Percentiles rank a stretch among this genome's conserved stretches.
Evolutionary conservation across 1,139 yeast species (phyloP).

Genomic region (Geotrichum macrosporum): DNA sequence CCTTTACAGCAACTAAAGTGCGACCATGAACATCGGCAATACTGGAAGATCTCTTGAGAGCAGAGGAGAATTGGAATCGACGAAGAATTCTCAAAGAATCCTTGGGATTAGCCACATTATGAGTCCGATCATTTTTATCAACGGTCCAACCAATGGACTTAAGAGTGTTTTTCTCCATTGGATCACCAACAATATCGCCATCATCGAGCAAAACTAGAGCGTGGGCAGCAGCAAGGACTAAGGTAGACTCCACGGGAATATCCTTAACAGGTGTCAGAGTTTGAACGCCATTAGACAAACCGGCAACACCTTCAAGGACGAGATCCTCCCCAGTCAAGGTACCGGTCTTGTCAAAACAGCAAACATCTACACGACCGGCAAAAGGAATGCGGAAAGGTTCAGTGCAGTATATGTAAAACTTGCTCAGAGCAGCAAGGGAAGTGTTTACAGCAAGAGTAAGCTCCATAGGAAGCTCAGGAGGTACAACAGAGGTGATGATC

Average conservation of each 20-base stretch:
- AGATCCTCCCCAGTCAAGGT: slow-evolving; percentile 96
- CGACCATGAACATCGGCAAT: slow-evolving; percentile 58
- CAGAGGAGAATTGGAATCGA: slow-evolving; percentile 95
- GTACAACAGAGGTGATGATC: slow-evolving; percentile 95
- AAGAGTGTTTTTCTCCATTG: slow-evolving; percentile 96
- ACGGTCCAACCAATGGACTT: slow-evolving; percentile 85
- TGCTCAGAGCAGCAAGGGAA: slow-evolving; percentile 80
- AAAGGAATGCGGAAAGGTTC: slow-evolving; percentile 98
- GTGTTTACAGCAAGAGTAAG: slow-evolving; percentile 96
- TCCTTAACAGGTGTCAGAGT: slow-evolving; percentile 55
- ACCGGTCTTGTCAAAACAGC: slow-evolving; percentile 98
- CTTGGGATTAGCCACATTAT: slow-evolving; percentile 26
- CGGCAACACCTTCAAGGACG: slow-evolving; percentile 94
- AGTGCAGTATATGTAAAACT: slow-evolving; percentile 89
- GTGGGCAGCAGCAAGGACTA: slow-evolving; percentile 90
- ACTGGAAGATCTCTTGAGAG: slow-evolving; percentile 90
- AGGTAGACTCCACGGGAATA: slow-evolving; percentile 62
- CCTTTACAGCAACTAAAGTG: slow-evolving; percentile 84
- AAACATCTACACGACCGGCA: slow-evolving; percentile 97
- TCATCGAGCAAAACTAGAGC: slow-evolving; percentile 90
- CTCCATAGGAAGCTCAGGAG: slow-evolving; percentile 99
- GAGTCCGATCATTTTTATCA: slow-evolving; percentile 57
- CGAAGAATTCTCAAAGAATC: slow-evolving; percentile 67
- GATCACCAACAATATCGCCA: slow-evolving; percentile 97
- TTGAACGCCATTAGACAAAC: slow-evolving; percentile 54